A percentile compares a stretch with the other conserved stretches of the same genome.
Conservation (phyloP, 2,329 filamentous ascomycete genomes). For the Aureobasidium sp. region DNA sequence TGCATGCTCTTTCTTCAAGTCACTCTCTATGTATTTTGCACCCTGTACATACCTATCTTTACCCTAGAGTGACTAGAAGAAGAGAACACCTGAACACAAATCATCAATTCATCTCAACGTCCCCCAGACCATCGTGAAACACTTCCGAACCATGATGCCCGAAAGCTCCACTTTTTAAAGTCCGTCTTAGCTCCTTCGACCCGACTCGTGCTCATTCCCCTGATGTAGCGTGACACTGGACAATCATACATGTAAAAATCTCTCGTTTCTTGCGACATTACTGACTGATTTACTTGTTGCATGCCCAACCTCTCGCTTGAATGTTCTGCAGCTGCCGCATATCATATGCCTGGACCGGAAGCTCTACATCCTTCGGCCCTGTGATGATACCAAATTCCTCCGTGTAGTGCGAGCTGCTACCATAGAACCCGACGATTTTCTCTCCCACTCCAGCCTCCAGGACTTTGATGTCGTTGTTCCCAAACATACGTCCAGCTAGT, state of each 20-base stretch:
- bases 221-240: background rate
- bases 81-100: background rate
- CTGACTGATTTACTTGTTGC: background rate
- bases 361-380: conserved; percentile 29
- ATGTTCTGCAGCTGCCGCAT: conserved; percentile 35
- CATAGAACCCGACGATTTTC: conserved; percentile 40
- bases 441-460: conserved; percentile 28
- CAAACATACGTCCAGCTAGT: background rate
- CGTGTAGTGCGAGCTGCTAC: conserved; percentile 27
- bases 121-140: background rate
- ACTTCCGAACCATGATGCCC: background rate
- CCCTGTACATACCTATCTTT: background rate
- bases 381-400: conserved; percentile 42
- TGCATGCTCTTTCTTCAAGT: background rate
- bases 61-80: background rate
- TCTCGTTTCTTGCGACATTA: background rate
- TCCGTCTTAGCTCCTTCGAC: background rate
- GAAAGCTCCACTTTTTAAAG: background rate
- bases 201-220: background rate
- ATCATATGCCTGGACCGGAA: conserved; percentile 34
- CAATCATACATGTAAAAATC: background rate
- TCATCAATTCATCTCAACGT: background rate
- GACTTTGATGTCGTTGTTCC: conserved; percentile 15
- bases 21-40: background rate
- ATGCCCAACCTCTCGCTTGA: background rate